Evolutionary conservation across 1,139 yeast genomes (phyloP).

Genomic region (Saccharomyces hybrid): DNA sequence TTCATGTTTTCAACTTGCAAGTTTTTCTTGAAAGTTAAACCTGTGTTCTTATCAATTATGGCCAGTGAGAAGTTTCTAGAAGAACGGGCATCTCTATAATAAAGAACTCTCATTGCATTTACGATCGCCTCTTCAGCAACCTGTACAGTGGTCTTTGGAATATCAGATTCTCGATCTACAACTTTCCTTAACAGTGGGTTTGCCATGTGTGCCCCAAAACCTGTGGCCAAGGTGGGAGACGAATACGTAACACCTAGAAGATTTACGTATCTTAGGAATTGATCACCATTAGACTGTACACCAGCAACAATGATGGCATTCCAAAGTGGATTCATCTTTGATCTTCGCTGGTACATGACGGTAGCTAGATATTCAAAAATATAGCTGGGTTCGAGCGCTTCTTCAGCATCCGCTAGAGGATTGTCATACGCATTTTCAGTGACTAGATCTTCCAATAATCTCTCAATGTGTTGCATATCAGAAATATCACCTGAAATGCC

Average conservation of each 20-base stretch:
- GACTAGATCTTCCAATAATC: constrained; percentile 70
- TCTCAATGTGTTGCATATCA: constrained; percentile 79
- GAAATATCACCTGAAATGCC: constrained; percentile 95
- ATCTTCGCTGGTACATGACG: constrained; percentile 79
- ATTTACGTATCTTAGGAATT: constrained; percentile 80
- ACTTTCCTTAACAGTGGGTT: constrained; percentile 82
- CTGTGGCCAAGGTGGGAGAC: constrained; percentile 88
- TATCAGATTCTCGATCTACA: constrained; percentile 73
- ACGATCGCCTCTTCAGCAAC: constrained; percentile 69
- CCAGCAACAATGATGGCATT: constrained; percentile 92
- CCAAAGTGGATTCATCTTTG: constrained; percentile 95
- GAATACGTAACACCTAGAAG: constrained; percentile 85
- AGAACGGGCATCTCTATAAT: constrained; percentile 94
- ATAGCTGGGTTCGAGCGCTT: constrained; percentile 71
- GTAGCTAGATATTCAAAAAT: constrained; percentile 82
- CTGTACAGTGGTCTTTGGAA: constrained; percentile 54
- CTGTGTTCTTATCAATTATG: constrained; percentile 55
- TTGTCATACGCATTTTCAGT: constrained; percentile 73
- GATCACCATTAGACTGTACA: constrained; percentile 53
- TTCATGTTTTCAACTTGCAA: constrained; percentile 63
- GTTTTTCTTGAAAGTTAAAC: constrained; percentile 58
- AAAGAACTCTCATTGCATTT: constrained; percentile 89
- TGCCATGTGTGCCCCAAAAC: constrained; percentile 94
- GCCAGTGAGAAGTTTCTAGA: constrained; percentile 79
- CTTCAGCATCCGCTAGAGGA: constrained; percentile 47